Conservation (phyloP, 371 early-diverging fungal species). For the Circinella umbellata region DNA sequence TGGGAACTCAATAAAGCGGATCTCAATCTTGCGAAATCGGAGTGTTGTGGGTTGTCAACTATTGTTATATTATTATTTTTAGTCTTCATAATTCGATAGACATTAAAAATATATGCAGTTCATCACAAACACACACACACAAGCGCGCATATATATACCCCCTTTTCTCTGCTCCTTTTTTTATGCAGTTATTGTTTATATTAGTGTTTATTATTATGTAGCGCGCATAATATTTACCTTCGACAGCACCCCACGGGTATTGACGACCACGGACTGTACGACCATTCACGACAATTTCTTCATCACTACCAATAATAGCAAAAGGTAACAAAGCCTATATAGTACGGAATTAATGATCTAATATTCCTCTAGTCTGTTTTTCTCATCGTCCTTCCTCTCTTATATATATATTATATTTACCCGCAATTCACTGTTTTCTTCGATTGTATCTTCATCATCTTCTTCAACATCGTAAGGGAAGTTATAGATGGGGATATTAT, state of each 20-base stretch:
- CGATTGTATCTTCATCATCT: conserved; percentile 92
- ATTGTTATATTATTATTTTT: background rate
- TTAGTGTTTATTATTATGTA: background rate
- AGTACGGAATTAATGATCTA: no score
- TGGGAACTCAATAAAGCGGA: conserved; percentile 92
- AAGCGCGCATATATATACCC: no score
- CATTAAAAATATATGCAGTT: no score
- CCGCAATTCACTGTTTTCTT: conserved; percentile 94
- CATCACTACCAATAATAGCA: conserved; percentile 95
- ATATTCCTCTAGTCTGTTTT: no score
- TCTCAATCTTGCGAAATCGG: conserved; percentile 96
- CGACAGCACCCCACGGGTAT: conserved; percentile 99
- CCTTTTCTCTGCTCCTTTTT: no score
- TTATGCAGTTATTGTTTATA: background rate
- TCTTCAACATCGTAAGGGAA: conserved; percentile 81
- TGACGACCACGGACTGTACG: conserved; percentile 89
- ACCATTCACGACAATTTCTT: conserved; percentile 82
- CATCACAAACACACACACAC: no score
- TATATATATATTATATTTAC: conserved; percentile 23
- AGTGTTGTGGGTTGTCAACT: conserved; percentile 89
- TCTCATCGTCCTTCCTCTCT: no score
- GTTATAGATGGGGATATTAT: conserved; percentile 91
- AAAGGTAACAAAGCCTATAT: conserved; percentile 88
- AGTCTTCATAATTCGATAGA: no score
- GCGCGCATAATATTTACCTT: conserved; percentile 44